Conservation (phyloP, 140 eudicot genomes). For the Oenanthe javanica region DNA sequence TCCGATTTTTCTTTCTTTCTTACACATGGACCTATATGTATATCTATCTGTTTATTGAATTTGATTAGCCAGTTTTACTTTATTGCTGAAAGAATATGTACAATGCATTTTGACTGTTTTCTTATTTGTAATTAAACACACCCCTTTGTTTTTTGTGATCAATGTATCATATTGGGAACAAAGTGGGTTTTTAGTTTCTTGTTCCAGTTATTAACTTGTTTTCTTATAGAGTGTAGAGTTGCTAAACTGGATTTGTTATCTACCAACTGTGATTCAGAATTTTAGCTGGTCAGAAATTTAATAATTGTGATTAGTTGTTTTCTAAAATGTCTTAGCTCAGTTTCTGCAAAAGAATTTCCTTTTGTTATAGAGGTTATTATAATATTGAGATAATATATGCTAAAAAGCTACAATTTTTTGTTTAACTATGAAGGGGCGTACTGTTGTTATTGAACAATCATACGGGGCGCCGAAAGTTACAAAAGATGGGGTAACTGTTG, state of each 20-base stretch:
- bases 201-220: not conserved
- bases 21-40: too few relatives aligned
- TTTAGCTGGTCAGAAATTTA: not conserved
- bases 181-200: not conserved
- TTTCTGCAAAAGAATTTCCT: not conserved
- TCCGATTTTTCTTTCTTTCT: too few relatives aligned
- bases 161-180: not conserved
- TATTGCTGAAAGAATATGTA: not conserved
- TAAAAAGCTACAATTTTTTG: not conserved
- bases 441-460: constrained; percentile 82
- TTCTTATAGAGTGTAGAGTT: not conserved
- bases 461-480: constrained; percentile 93
- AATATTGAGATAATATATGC: not conserved
- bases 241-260: not conserved
- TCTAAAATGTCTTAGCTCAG: not conserved
- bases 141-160: not conserved
- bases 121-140: not conserved
- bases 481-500: constrained; percentile 85
- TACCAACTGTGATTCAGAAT: not conserved
- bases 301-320: not conserved
- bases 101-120: not conserved
- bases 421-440: constrained; percentile 46
- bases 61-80: not conserved
- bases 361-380: not conserved
- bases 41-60: not conserved